Base-by-base conservation (phyloP, 768 basidiomycete species). In the Amanita pallidorosea region DNA sequence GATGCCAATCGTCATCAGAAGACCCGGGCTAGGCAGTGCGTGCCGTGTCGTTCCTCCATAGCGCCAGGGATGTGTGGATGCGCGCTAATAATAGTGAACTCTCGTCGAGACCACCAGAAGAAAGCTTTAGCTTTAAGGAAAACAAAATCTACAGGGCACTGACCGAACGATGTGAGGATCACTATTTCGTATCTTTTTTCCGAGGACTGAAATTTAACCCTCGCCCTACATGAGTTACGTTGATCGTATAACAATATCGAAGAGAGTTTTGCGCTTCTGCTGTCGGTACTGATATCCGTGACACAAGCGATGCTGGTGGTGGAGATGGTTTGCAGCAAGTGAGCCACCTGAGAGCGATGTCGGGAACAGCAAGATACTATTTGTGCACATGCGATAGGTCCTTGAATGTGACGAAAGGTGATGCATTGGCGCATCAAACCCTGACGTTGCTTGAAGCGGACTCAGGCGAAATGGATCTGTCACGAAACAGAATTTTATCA, bases 201-300 rank as follows among this genome's bases (percentile, higher is more conserved):
- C 73, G 68, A 0, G 80, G 80, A 61, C 78, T 81, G 45, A 78
- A 56, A 52, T 67, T 68, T 33, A 81, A 58, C 54, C 54, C 35
- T 56, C 57, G 5, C 47, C 45, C 13, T 62, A 58, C 5, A 70
- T 65, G 4, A 61, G 56, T 58, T 67, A 48, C 65, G 47, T 61
- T 74, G 66, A 52, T 78, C 73, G 47, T 71, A 72, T 11, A 81
- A 59, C 45, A 77, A 70, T n/a, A 81, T 64, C 4, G 75, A 74
- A 5, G 79, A 63, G 3, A 81, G 54, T 57, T 80, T 75, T 15
- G 54, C 54, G n/a, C 37, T 50, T 2, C 54, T 51, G 29, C 35
- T 68, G 37, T 79, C 76, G 22, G 76, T 74, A 45, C 67, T 71
- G 2, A 76, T 65, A 62, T 81, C 75, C 8, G 71, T 77, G 20